phyloP scores from a whole-genome alignment of 129 eudicot species.

The Heracleum sosnowskyi region DNA sequence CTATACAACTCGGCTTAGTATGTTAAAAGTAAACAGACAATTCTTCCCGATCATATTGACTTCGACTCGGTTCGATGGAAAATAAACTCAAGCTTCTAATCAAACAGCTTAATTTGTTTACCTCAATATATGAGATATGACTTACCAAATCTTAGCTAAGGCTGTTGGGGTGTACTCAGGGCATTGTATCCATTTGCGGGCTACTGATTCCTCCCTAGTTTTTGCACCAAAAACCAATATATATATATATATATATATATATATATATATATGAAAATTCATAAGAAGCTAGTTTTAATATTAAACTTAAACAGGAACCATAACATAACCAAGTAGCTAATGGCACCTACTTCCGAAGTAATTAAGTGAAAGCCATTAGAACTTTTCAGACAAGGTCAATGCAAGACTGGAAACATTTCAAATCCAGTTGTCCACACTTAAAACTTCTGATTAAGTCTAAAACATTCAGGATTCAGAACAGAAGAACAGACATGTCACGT shows the following conservation, averaged over 20 bases:
- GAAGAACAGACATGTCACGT: neutral
- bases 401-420: neutral
- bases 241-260: neutral
- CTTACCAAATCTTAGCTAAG: neutral
- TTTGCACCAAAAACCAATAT: neutral
- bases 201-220: neutral
- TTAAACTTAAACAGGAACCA: neutral
- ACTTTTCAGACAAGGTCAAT: neutral
- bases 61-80: neutral
- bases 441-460: neutral
- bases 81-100: neutral
- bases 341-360: neutral
- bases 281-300: neutral
- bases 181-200: neutral
- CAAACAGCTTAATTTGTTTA: neutral
- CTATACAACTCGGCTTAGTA: neutral
- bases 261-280: neutral
- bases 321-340: neutral
- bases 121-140: neutral
- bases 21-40: neutral
- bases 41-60: neutral
- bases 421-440: neutral
- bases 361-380: neutral
- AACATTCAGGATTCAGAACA: neutral
- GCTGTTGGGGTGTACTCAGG: neutral